Evolutionary conservation across 2,329 filamentous ascomycete species (phyloP), one percentile per base, ranked within the genome.

Genomic region (Xylaria arbuscula): DNA sequence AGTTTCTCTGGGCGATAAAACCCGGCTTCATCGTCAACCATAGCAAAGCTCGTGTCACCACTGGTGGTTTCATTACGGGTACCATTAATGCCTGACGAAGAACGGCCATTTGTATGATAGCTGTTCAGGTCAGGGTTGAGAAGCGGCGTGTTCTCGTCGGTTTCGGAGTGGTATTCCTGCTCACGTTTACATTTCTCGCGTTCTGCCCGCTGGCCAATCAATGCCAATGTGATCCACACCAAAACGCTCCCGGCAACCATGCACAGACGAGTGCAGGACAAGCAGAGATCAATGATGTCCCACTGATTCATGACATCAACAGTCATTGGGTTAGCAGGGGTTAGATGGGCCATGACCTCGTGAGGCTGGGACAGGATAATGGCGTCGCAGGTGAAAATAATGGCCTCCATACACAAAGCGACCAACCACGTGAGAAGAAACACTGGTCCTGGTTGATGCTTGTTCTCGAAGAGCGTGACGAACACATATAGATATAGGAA

Each of bases 1-100:
- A 93, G 88, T 72, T 93, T 95, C 45, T 92, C 91, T 1, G 94
- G 94, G 73, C 95, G 91, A 79, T 97, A 97, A 85, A 97, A 98
- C 6, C 92, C 93, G 10, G 91, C 89, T 28, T 89, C 88, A 60
- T 89, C 87, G 66, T 93, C 90, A 70, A 83, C 77, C 60, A 73
- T 72, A 28, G 71, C 71, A 61, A 74, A 73, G 40, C 58, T 66
- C 32, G 64, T 28, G 5, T 67, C 62, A 13, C 19, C 34, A 45
- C 62, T 62, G n/a, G 63, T 7, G 19, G 66, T 57, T 40, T 42
- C 67, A 62, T 77, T 76, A 54, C 67, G 73, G 40, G 74, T 68
- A 42, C 85, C 85, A 70, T 86, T 86, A 53, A 80, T 75, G 48
- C 78, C 78, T 40, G 82, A 82, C 34, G 82, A 83, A 73, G 69